phyloP scores from a whole-genome alignment of 306 rosid species.

The Crotalaria pallida region DNA sequence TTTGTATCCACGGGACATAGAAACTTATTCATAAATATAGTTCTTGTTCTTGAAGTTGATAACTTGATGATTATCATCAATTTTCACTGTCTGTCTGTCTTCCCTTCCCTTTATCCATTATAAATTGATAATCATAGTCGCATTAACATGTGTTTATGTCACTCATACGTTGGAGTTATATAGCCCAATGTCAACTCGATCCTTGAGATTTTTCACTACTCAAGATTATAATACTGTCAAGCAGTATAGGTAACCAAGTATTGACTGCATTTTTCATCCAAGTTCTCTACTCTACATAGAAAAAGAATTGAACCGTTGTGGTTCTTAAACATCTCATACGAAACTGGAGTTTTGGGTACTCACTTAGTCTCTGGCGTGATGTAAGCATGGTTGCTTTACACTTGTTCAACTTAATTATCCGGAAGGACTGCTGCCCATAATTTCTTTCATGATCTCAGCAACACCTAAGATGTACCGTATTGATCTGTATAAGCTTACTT shows the following conservation, averaged over 20 bases:
- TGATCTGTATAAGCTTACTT: not conserved
- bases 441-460: not conserved
- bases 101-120: not conserved
- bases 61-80: no score
- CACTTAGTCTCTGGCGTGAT: no score
- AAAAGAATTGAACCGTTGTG: not conserved
- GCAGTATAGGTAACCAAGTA: not conserved
- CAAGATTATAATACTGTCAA: not conserved
- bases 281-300: not conserved
- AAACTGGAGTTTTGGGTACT: not conserved
- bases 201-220: not conserved
- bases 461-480: no score
- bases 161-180: not conserved
- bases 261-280: not conserved
- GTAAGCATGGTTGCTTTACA: no score
- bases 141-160: not conserved
- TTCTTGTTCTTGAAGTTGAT: not conserved
- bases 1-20: conserved; percentile 21
- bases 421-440: not conserved
- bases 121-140: not conserved
- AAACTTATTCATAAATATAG: not conserved
- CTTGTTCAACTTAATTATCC: not conserved
- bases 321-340: no score
- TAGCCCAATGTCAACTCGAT: not conserved
- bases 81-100: not conserved